A percentile compares a stretch with the other conserved stretches of the same genome.
Conservation (phyloP, 345 rosid species). For the Eucalyptus erythrocorys region DNA sequence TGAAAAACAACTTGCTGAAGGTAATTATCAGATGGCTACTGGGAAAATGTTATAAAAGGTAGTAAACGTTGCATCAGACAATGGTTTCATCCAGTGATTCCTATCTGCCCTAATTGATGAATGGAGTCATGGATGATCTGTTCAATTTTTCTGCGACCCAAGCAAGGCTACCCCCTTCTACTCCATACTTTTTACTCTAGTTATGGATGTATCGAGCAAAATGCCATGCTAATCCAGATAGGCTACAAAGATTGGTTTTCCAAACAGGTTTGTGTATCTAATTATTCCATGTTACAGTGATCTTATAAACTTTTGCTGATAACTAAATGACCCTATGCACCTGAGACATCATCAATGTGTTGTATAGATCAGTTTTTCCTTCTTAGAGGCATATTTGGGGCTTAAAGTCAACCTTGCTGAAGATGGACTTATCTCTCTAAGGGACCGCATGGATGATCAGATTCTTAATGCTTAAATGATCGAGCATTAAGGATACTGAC, state of each 20-base stretch:
- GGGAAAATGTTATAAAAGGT: not conserved
- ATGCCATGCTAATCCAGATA: not conserved
- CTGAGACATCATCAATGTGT: not conserved
- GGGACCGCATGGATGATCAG: not conserved
- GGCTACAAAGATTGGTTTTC: not conserved
- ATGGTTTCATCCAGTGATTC: not conserved
- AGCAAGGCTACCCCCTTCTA: not conserved
- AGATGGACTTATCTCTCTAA: not conserved
- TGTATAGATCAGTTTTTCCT: not conserved
- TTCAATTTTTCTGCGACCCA: not conserved
- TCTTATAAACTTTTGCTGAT: not conserved
- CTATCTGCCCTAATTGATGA: not conserved
- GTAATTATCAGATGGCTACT: not conserved
- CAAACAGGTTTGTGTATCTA: not conserved
- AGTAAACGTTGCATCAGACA: not conserved
- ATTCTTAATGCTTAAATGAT: not conserved
- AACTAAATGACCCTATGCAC: not conserved
- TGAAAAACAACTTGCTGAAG: not conserved
- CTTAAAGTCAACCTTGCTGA: not conserved
- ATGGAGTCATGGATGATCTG: not conserved
- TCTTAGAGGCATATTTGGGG: not conserved
- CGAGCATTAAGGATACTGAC: not conserved
- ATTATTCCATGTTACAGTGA: not conserved
- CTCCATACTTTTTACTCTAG: not conserved
- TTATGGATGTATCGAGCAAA: not conserved